phyloP scores from a whole-genome alignment of 352 stramenopile genomes.

The Globisporangium cederbergense region DNA sequence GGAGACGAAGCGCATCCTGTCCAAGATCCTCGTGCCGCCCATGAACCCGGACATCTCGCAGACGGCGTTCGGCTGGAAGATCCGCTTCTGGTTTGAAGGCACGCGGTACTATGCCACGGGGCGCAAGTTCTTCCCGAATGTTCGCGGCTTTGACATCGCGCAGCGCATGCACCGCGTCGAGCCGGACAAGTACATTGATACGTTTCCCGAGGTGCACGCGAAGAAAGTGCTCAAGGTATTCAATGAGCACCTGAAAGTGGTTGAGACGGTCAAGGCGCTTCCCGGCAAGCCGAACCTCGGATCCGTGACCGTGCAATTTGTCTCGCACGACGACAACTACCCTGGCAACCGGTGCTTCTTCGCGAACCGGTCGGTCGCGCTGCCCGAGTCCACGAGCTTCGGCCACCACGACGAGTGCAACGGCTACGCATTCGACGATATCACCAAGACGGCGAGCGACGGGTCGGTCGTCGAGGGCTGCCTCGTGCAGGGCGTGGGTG shows the following conservation, averaged over 20 bases:
- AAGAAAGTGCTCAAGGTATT: slow-evolving; percentile 48
- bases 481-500: slow-evolving; percentile 43
- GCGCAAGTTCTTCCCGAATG: slow-evolving; percentile 57
- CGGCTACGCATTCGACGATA: slow-evolving; percentile 63
- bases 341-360: slow-evolving; percentile 50
- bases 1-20: slow-evolving; percentile 39
- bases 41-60: slow-evolving; percentile 32
- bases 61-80: slow-evolving; percentile 61
- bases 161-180: slow-evolving; percentile 56
- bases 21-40: slow-evolving; percentile 39
- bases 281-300: slow-evolving; percentile 45
- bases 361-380: slow-evolving; percentile 47
- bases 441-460: slow-evolving; percentile 28
- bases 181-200: slow-evolving; percentile 51
- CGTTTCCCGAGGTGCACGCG: slow-evolving; percentile 53
- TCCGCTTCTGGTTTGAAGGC: slow-evolving; percentile 56
- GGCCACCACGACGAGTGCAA: slow-evolving; percentile 64
- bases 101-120: slow-evolving; percentile 52
- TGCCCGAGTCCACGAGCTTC: slow-evolving; percentile 34
- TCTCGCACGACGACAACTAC: slow-evolving; percentile 35
- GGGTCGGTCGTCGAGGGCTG: slow-evolving; percentile 44
- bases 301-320: slow-evolving; percentile 45
- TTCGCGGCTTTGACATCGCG: slow-evolving; percentile 48
- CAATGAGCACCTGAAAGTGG: slow-evolving; percentile 47
- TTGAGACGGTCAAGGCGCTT: slow-evolving; percentile 50